Percentiles rank a stretch among this genome's conserved stretches.
phyloP scores from a whole-genome alignment of 1,139 yeast species.

The Kodamaea alishanica region DNA sequence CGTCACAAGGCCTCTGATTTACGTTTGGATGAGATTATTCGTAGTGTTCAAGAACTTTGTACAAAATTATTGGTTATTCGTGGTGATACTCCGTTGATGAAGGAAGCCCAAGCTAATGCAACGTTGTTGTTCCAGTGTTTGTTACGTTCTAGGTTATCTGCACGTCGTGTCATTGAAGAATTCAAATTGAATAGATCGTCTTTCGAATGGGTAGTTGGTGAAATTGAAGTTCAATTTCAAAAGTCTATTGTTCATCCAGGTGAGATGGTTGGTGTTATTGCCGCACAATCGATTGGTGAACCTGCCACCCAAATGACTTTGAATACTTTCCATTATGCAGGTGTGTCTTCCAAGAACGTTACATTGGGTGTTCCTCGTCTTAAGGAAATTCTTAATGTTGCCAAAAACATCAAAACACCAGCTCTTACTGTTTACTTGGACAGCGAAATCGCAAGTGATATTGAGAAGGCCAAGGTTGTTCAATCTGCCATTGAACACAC shows the following conservation, averaged over 20 bases:
- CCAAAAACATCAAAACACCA: conserved; percentile 98
- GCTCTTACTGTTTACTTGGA: conserved; percentile 88
- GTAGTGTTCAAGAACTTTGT: conserved; percentile 68
- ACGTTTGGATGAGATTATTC: conserved; percentile 74
- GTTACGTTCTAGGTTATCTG: conserved; percentile 85
- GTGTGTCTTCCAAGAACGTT: conserved; percentile 98
- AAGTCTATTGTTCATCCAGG: conserved; percentile 96
- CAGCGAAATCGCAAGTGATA: conserved; percentile 77
- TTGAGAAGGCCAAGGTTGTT: conserved; percentile 89
- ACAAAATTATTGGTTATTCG: conserved; percentile 71
- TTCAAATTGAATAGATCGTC: conserved; percentile 80
- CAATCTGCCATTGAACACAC: conserved; percentile 98
- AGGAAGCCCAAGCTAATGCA: conserved; percentile 92
- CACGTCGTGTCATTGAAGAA: conserved; percentile 89
- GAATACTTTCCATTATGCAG: conserved; percentile 99
- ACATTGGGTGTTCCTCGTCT: conserved; percentile 99
- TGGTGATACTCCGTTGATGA: conserved; percentile 68
- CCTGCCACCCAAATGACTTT: conserved; percentile 99
- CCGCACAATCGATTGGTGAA: conserved; percentile 99
- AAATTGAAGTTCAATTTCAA: conserved; percentile 88
- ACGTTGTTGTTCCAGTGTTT: conserved; percentile 86
- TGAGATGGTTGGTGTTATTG: conserved; percentile 99
- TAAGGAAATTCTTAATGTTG: conserved; percentile 97
- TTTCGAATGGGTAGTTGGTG: conserved; percentile 94
- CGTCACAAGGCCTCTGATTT: conserved; percentile 87